phyloP scores from a whole-genome alignment of 2,329 filamentous ascomycete species.

The Fusarium tuaranense region DNA sequence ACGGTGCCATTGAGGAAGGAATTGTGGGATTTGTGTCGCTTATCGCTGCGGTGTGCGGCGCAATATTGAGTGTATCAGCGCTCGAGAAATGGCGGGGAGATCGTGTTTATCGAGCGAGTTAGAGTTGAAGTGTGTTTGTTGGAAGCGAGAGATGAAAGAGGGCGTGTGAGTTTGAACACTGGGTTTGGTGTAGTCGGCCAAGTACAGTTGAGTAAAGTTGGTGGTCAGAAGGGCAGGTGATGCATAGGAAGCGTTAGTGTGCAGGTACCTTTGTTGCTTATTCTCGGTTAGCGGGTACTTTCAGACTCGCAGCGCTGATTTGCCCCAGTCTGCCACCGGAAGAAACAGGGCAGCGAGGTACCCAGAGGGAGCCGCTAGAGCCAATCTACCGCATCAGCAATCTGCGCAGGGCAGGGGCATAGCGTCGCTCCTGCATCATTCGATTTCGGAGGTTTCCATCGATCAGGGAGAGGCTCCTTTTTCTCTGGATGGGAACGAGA shows the following conservation, averaged over 20 bases:
- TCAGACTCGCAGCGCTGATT: conserved; percentile 2
- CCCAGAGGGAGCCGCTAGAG: conserved; percentile 29
- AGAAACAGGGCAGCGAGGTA: conserved; percentile 40
- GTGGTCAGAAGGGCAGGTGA: conserved; percentile 42
- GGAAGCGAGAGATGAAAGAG: conserved; percentile 28
- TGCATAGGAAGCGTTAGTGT: conserved; percentile 44
- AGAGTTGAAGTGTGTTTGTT: conserved; percentile 17
- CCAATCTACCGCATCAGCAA: background rate
- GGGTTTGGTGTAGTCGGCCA: conserved; percentile 35
- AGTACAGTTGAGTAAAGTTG: conserved; percentile 26
- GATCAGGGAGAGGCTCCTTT: conserved; percentile 30
- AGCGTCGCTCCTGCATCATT: conserved; percentile 31
- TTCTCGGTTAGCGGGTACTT: conserved; percentile 11
- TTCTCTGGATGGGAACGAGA: background rate
- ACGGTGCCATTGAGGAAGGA: conserved; percentile 49
- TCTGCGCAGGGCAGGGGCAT: conserved; percentile 1
- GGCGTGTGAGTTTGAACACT: conserved; percentile 27
- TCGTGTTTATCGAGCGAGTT: conserved; percentile 3
- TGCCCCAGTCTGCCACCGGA: conserved; percentile 29
- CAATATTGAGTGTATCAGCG: conserved; percentile 13
- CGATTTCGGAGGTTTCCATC: conserved; percentile 46
- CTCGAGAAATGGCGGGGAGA: background rate
- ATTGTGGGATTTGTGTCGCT: conserved; percentile 21
- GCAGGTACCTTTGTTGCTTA: conserved; percentile 28
- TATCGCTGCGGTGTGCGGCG: conserved; percentile 28